These are phyloP conservation scores for Pulveroboletus ravenelii DNA, from an alignment of 768 basidiomycete genomes.

Conservation along the genomic window DNA sequence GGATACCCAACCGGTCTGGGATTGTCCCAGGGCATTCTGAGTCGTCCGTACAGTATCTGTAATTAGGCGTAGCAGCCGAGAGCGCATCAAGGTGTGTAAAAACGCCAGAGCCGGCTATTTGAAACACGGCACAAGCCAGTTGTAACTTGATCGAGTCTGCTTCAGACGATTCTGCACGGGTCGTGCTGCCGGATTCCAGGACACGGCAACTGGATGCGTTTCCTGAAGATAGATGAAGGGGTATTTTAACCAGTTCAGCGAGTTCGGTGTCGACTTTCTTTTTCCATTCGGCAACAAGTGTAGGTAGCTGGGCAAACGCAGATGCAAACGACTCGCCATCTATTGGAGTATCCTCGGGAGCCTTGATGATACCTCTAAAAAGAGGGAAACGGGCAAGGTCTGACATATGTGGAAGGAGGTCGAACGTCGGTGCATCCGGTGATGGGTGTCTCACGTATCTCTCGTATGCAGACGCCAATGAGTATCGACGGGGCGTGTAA, in stretches of 20 bases:
- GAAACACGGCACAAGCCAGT: slow-evolving; percentile 9
- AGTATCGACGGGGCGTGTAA: slow-evolving; percentile 4
- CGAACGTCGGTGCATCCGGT: neutral
- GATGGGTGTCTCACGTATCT: neutral
- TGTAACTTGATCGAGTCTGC: neutral
- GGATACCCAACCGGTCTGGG: neutral
- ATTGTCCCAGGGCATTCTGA: neutral
- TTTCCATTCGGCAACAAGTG: neutral
- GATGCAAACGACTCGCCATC: neutral
- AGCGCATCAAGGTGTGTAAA: neutral
- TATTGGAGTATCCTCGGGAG: neutral
- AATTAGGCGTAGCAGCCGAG: neutral
- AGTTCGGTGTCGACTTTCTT: neutral
- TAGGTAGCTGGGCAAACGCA: neutral
- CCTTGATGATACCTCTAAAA: neutral
- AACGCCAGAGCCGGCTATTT: neutral
- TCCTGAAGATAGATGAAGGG: neutral
- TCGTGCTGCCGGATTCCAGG: neutral
- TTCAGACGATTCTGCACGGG: neutral
- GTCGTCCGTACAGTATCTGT: neutral
- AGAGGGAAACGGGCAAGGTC: neutral
- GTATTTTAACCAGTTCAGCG: neutral
- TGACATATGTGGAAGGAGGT: neutral
- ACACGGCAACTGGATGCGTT: neutral
- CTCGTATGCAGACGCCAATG: neutral